A percentile compares a stretch with the other conserved stretches of the same genome.
Evolutionary conservation across 805 yeast genomes (phyloP).

Genomic region (Brettanomyces anomalus): DNA sequence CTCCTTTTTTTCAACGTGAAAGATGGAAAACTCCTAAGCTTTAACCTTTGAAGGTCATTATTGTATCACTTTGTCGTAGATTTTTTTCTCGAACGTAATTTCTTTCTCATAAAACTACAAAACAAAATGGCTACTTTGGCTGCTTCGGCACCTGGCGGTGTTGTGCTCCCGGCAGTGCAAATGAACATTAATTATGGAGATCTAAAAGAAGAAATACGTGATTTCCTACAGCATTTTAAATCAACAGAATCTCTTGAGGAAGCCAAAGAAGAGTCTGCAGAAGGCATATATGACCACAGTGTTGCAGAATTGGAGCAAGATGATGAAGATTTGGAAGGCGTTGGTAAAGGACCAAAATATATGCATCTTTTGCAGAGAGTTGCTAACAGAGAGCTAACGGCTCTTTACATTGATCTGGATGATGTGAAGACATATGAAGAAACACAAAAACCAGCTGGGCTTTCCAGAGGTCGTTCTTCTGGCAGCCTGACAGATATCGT

Average conservation of each 20-base stretch:
- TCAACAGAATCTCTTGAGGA: constrained; percentile 16
- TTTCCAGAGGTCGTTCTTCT: background rate
- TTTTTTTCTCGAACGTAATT: too few species aligned
- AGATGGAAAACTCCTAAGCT: too few species aligned
- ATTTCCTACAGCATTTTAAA: constrained; percentile 64
- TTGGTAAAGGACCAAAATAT: constrained; percentile 57
- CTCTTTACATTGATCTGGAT: constrained; percentile 70
- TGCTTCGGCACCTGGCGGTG: constrained; percentile 10
- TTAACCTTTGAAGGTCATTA: too few species aligned
- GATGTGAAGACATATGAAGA: constrained; percentile 70
- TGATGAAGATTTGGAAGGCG: constrained; percentile 11
- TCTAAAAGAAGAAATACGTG: constrained; percentile 46
- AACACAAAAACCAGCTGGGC: constrained; percentile 17
- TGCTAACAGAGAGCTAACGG: constrained; percentile 72
- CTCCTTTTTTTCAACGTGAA: too few species aligned
- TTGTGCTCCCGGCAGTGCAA: constrained; percentile 19
- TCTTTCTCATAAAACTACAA: too few species aligned
- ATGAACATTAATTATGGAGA: constrained; percentile 51
- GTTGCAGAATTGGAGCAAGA: constrained; percentile 22
- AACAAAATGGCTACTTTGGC: constrained; percentile 17
- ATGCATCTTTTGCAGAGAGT: constrained; percentile 63
- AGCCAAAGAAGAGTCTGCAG: constrained; percentile 15
- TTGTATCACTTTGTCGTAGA: too few species aligned
- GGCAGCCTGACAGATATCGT: constrained; percentile 45
- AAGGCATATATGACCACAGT: constrained; percentile 27